phyloP scores from a whole-genome alignment of 2,329 filamentous ascomycete genomes.

The Verticillium longisporum region DNA sequence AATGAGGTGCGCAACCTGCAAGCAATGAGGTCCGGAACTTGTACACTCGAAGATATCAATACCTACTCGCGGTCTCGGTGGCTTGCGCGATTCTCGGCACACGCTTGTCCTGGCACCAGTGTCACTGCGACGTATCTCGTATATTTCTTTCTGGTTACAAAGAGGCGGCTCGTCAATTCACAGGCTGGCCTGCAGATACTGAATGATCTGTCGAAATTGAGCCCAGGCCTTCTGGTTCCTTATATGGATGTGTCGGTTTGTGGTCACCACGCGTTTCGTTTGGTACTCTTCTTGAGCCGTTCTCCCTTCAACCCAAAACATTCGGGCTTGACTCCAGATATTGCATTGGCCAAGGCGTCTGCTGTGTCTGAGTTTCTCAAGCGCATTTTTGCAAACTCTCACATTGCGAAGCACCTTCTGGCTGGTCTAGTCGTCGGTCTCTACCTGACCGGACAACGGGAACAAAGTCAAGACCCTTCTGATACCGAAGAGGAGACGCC shows the following conservation, averaged over 20 bases:
- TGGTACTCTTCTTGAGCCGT: conserved; percentile 23
- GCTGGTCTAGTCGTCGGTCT: not conserved
- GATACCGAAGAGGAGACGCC: conserved; percentile 13
- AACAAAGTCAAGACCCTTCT: not conserved
- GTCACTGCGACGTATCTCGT: conserved; percentile 34
- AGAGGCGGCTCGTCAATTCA: conserved; percentile 31
- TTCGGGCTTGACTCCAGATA: not conserved
- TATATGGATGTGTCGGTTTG: conserved; percentile 29
- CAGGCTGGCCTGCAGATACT: not conserved
- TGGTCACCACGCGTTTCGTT: conserved; percentile 29
- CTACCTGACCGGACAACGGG: not conserved
- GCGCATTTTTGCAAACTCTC: not conserved
- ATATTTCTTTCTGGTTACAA: conserved; percentile 30
- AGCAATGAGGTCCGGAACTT: conserved; percentile 2
- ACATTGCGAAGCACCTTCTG: not conserved
- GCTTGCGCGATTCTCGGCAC: conserved; percentile 10
- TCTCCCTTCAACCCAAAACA: conserved; percentile 16
- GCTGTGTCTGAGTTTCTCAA: not conserved
- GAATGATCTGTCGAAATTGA: conserved; percentile 22
- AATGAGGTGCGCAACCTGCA: not conserved
- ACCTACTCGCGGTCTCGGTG: conserved; percentile 10
- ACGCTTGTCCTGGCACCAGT: conserved; percentile 26
- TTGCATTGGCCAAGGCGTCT: not conserved
- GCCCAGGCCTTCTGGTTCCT: conserved; percentile 22
- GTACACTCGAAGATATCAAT: conserved; percentile 1